These are phyloP conservation scores for Colletotrichum echinochloae DNA, from an alignment of 2,329 filamentous ascomycete genomes.

Conservation along the genomic window DNA sequence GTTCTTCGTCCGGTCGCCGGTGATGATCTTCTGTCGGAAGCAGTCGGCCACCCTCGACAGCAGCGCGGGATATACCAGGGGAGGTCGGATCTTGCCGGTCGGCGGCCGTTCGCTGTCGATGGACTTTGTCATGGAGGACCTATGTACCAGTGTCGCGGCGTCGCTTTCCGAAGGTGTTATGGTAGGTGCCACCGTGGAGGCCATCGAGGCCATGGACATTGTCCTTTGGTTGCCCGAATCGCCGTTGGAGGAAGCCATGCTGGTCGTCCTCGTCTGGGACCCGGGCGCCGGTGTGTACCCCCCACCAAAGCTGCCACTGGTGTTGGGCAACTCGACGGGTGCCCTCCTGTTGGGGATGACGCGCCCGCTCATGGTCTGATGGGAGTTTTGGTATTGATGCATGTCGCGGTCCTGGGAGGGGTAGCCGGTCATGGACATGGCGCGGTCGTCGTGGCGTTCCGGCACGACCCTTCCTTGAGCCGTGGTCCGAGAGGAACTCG, in stretches of 20 bases:
- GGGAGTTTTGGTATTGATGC: slow-evolving; percentile 56
- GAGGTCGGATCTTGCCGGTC: slow-evolving; percentile 75
- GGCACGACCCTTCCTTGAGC: slow-evolving; percentile 92
- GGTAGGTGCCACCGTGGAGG: slow-evolving; percentile 81
- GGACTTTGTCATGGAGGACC: slow-evolving; percentile 69
- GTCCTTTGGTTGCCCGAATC: slow-evolving; percentile 68
- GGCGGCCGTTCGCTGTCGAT: slow-evolving; percentile 67
- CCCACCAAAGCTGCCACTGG: slow-evolving; percentile 53
- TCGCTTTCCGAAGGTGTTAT: slow-evolving; percentile 71
- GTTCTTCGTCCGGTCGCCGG: slow-evolving; percentile 94
- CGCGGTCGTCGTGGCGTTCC: slow-evolving; percentile 89
- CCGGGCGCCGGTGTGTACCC: slow-evolving; percentile 62
- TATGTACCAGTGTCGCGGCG: slow-evolving; percentile 61
- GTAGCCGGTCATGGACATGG: slow-evolving; percentile 93
- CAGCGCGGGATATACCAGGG: slow-evolving; percentile 92
- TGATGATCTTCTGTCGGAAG: slow-evolving; percentile 88
- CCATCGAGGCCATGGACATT: slow-evolving; percentile 98
- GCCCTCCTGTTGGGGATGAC: slow-evolving; percentile 81
- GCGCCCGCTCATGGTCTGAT: slow-evolving; percentile 94
- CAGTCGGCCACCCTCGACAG: slow-evolving; percentile 93
- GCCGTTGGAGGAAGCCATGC: slow-evolving; percentile 68
- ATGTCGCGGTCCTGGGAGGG: slow-evolving; percentile 75
- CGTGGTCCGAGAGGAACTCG: slow-evolving; percentile 80
- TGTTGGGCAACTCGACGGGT: slow-evolving; percentile 54
- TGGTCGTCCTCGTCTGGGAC: slow-evolving; percentile 69